phyloP scores from a whole-genome alignment of 2,329 filamentous ascomycete genomes.

The Celoporthe dispersa region DNA sequence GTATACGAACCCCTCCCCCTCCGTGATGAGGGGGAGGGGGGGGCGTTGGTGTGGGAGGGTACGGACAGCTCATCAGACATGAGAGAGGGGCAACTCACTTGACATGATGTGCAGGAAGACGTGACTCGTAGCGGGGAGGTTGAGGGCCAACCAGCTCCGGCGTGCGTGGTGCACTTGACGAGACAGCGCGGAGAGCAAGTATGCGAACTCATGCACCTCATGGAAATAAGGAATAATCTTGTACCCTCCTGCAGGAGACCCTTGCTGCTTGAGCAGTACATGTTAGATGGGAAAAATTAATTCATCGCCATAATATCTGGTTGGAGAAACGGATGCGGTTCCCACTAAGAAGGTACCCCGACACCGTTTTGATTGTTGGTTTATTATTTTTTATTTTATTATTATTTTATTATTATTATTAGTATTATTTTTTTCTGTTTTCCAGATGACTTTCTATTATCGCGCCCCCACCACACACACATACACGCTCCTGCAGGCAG shows the following conservation, averaged over 20 bases:
- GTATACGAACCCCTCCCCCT: not conserved
- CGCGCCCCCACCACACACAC: not conserved
- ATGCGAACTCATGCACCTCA: constrained; percentile 2
- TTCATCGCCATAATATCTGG: not conserved
- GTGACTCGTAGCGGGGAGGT: not conserved
- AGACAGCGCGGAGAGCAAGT: not conserved
- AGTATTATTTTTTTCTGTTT: not conserved
- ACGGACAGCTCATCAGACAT: constrained; percentile 11
- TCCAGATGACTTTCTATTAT: not conserved
- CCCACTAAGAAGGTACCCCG: not conserved
- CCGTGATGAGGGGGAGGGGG: not conserved
- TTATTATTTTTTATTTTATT: not conserved
- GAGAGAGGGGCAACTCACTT: constrained; percentile 11
- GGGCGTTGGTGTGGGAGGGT: not conserved
- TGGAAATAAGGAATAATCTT: not conserved
- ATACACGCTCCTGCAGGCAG: not conserved
- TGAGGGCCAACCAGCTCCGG: not conserved
- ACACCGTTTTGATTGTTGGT: not conserved
- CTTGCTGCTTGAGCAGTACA: too few species aligned
- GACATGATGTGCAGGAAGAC: constrained; percentile 20
- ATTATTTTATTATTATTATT: not conserved
- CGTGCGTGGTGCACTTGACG: constrained; percentile 1
- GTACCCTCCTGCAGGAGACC: not conserved
- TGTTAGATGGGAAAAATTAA: too few species aligned
- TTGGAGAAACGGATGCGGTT: not conserved